A percentile compares a stretch with the other conserved stretches of the same genome.
phyloP scores from a whole-genome alignment of 1,139 yeast genomes.

The Candida glucosophila region DNA sequence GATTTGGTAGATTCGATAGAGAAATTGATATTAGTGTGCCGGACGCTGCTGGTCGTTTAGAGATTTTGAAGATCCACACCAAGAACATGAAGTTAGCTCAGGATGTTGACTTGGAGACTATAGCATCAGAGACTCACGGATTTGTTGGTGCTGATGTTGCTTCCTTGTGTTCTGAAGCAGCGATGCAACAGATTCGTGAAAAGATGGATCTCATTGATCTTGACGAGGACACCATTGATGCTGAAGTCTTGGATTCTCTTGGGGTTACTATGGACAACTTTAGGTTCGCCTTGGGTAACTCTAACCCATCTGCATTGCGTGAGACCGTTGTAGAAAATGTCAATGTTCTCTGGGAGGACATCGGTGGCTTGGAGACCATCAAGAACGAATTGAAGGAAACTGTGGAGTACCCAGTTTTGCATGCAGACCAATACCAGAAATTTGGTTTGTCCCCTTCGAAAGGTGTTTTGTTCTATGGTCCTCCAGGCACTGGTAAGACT shows the following conservation, averaged over 20 bases:
- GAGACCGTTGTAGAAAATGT: conserved; percentile 98
- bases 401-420: conserved; percentile 96
- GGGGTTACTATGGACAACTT: conserved; percentile 99
- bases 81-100: conserved; percentile 95
- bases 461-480: conserved; percentile 98
- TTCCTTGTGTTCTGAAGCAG: conserved; percentile 97
- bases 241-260: conserved; percentile 89
- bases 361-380: conserved; percentile 92
- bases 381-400: conserved; percentile 97
- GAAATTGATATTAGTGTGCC: conserved; percentile 99
- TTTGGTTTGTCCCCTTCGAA: conserved; percentile 96
- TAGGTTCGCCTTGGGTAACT: conserved; percentile 93
- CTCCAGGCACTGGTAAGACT: conserved; percentile 99
- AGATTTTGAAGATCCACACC: conserved; percentile 77
- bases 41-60: conserved; percentile 97
- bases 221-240: conserved; percentile 96
- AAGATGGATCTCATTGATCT: conserved; percentile 97
- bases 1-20: conserved; percentile 98
- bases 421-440: conserved; percentile 97
- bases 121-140: conserved; percentile 79
- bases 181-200: conserved; percentile 90
- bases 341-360: conserved; percentile 97
- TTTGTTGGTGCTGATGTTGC: conserved; percentile 85
- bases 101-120: conserved; percentile 91
- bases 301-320: conserved; percentile 98